phyloP scores from a whole-genome alignment of 179 eudicot species.

The Nepenthes alata region DNA sequence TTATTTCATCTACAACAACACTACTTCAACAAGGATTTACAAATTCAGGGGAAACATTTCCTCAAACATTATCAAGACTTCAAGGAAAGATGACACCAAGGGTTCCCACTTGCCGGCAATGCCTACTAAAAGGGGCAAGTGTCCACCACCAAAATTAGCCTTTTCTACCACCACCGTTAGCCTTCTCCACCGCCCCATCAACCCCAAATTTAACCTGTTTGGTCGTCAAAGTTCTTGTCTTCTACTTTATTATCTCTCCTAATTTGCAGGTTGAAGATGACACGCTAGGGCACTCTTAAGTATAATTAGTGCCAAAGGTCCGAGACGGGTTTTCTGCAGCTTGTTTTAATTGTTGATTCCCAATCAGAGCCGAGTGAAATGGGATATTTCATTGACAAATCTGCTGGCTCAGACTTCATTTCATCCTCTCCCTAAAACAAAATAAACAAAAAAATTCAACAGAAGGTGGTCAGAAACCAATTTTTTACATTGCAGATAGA shows the following conservation, averaged over 20 bases:
- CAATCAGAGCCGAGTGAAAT: constrained; percentile 47
- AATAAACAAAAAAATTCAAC: no score
- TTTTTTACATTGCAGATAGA: no score
- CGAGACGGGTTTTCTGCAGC: constrained; percentile 18
- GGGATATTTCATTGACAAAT: constrained; percentile 67
- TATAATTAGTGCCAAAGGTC: constrained; percentile 1
- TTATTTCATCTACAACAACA: no score
- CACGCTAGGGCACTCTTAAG: no score
- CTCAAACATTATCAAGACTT: not conserved
- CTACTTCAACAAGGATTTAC: no score
- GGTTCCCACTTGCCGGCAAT: constrained; percentile 85
- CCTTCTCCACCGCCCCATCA: constrained; percentile 15
- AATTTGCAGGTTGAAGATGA: no score
- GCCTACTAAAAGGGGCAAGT: constrained; percentile 62
- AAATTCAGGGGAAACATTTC: not conserved
- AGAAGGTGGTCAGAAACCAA: no score
- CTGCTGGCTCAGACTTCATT: constrained; percentile 60
- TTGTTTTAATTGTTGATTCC: constrained; percentile 18
- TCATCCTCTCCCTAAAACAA: constrained; percentile 11
- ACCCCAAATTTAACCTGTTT: constrained; percentile 21
- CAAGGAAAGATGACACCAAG: constrained; percentile 70
- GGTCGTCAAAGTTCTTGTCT: not conserved
- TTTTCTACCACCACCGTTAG: not conserved
- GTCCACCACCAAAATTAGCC: constrained; percentile 10
- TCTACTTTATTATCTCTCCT: no score